Percentiles rank a stretch among this genome's conserved stretches.
These are phyloP conservation scores for Penicillium sp. DNA, from an alignment of 2,329 filamentous ascomycete species.

Conservation along the genomic window DNA sequence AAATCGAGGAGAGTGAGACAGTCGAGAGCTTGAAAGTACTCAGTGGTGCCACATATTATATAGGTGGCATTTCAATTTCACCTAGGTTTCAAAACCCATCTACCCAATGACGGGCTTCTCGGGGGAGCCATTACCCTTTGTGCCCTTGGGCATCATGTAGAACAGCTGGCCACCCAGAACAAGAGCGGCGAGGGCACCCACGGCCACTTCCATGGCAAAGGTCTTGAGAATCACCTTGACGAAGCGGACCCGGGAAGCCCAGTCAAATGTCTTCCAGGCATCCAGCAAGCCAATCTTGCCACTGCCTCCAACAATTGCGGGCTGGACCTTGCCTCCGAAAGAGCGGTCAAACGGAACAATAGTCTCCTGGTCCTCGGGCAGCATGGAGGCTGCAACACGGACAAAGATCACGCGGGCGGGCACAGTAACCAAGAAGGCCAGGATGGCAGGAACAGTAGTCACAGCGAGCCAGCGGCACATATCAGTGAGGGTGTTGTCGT, in stretches of 20 bases:
- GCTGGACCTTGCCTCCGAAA: slow-evolving; percentile 74
- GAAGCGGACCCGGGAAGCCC: slow-evolving; percentile 69
- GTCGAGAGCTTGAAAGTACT: not conserved
- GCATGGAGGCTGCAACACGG: slow-evolving; percentile 82
- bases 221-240: slow-evolving; percentile 75
- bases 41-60: not conserved
- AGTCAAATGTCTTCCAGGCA: slow-evolving; percentile 77
- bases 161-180: slow-evolving; percentile 56
- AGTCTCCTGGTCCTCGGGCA: slow-evolving; percentile 76
- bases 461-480: slow-evolving; percentile 31
- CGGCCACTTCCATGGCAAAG: slow-evolving; percentile 54
- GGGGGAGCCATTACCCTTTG: not conserved
- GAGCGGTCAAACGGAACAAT: slow-evolving; percentile 89
- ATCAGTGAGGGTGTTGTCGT: slow-evolving; percentile 17
- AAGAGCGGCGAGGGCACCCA: slow-evolving; percentile 49
- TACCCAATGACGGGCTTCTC: not conserved
- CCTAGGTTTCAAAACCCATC: not conserved
- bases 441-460: slow-evolving; percentile 45
- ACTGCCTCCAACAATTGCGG: slow-evolving; percentile 70
- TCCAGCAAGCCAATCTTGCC: slow-evolving; percentile 71
- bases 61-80: not conserved
- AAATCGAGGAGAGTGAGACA: not conserved
- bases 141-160: slow-evolving; percentile 30
- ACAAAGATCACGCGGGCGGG: slow-evolving; percentile 75
- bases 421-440: slow-evolving; percentile 66